Evolutionary conservation across 2,329 filamentous ascomycete genomes (phyloP), one percentile per base, ranked within the genome.

Genomic region (Colletotrichum lentis): DNA sequence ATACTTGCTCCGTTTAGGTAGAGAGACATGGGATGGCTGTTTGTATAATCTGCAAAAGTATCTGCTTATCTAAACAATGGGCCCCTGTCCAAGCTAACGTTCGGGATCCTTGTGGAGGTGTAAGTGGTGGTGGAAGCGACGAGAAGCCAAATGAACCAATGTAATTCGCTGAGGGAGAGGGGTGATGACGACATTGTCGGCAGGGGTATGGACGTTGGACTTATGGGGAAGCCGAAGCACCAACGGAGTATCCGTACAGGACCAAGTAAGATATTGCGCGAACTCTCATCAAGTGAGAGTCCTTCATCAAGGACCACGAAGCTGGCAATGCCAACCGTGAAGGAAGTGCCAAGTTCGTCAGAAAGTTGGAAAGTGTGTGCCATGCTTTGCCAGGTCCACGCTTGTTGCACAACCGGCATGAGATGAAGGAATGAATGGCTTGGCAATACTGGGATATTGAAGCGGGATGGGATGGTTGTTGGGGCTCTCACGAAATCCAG

Each of bases 401-500:
- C n/a, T 39, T 39, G 50, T 54, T 37, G 31, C 31, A 18, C 35
- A 39, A 39, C 31, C 35, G 31, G 35, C 31, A 54, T 37, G 52
- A 5, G 12, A 22, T 27, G 31, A 47, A 49, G 14, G 44, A 16
- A n/a, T n/a, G 18, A 16, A 24, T 11, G 41, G 37, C n/a, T 20
- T 8, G 44, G 43, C 22, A 47, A 14, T 44, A 49, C 31, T 39
- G 14, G 56, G 22, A 60, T 52, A 62, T 56, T 37, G 50, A 66
- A 60, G 65, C 62, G 54, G 62, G 56, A 68, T 68, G 54, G 62
- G 56, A 68, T 65, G 55, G 35, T 24, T 16, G 37, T 37, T 14
- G 31, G 57, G 54, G 55, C 57, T 41, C 62, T 75, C 74, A 77
- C 70, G 75, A 77, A 78, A 77, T 79, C 75, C 71, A 73, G 77